Evolutionary conservation across 441 rosid species (phyloP), one percentile per base, ranked within the genome.

Genomic region (Erysimum cheiri): DNA sequence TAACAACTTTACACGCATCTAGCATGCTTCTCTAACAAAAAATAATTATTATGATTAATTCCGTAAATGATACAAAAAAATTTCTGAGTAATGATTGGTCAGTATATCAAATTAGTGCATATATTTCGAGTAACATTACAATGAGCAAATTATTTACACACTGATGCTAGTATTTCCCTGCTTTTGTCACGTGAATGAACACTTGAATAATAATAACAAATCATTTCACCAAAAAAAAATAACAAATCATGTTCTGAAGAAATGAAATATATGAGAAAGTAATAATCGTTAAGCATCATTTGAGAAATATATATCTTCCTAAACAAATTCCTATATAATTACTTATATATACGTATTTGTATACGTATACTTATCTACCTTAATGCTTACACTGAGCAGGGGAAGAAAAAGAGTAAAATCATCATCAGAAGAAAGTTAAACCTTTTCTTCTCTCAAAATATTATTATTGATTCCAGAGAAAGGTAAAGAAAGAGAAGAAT

Each of bases 381-480:
- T 40, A 33, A 33, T 22, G 62, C 54, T 66, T 72, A 66, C 72
- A 73, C n/a, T 59, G 71, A 65, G 60, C 60, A 48, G 46, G 3
- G 8, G 5, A 58, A 39, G 22, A n/a, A 9, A 31, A 4, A 40
- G 8, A 59, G 15, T 19, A 37, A 31, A 39, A 58, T 11, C 13
- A 66, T 49, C 4, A 57, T 39, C 59, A 72, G 8, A 63, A 15
- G 39, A 35, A 44, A 33, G n/a, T 39, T 31, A 4, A 31, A 60
- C 28, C 7, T 60, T 17, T 60, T 49, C 4, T 33, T 49, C 40
- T 58, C 67, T 65, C 43, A 35, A 67, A 52, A 60, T 32, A 73
- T 33, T 43, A 68, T 68, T 54, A 67, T 46, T 61, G 53, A 68
- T 61, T 68, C 60, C 74, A 69, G 64, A 68, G 78, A 60, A 50